phyloP scores from a whole-genome alignment of 1,284 basidiomycete genomes.

The Fomitopsis schrenkii region DNA sequence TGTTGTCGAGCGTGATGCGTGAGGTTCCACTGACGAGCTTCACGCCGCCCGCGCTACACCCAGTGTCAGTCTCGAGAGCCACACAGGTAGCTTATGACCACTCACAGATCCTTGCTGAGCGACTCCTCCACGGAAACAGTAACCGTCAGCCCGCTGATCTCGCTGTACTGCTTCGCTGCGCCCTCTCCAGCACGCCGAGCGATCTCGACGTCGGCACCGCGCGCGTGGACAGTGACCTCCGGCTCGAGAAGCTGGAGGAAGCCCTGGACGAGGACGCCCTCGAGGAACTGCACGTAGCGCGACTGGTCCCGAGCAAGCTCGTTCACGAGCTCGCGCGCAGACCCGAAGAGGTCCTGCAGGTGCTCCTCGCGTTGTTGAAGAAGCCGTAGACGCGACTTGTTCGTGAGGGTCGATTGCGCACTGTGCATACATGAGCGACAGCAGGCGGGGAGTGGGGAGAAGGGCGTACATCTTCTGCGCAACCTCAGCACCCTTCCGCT shows the following conservation, averaged over 20 bases:
- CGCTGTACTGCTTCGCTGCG: constrained; percentile 64
- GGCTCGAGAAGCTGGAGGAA: constrained; percentile 63
- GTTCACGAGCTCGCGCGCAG: constrained; percentile 63
- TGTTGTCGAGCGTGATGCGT: constrained; percentile 89
- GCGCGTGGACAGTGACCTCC: constrained; percentile 55
- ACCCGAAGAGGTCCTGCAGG: constrained; percentile 84
- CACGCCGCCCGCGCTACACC: constrained; percentile 75
- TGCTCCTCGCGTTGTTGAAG: constrained; percentile 93
- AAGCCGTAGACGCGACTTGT: constrained; percentile 90
- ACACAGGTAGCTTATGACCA: constrained; percentile 7
- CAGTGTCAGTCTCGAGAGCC: neutral
- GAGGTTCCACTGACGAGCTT: constrained; percentile 68
- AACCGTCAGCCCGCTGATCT: constrained; percentile 72
- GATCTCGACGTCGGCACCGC: constrained; percentile 56
- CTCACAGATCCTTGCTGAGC: constrained; percentile 72
- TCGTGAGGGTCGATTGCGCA: constrained; percentile 93
- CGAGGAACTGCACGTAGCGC: constrained; percentile 75
- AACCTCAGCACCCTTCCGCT: constrained; percentile 86
- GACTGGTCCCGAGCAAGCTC: constrained; percentile 66
- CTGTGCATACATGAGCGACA: constrained; percentile 38
- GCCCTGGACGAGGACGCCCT: constrained; percentile 81
- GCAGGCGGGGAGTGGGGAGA: neutral
- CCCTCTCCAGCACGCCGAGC: constrained; percentile 57
- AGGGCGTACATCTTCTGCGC: constrained; percentile 88
- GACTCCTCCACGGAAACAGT: constrained; percentile 61